phyloP scores from a whole-genome alignment of 768 basidiomycete species.

The Collybiopsis confluens region DNA sequence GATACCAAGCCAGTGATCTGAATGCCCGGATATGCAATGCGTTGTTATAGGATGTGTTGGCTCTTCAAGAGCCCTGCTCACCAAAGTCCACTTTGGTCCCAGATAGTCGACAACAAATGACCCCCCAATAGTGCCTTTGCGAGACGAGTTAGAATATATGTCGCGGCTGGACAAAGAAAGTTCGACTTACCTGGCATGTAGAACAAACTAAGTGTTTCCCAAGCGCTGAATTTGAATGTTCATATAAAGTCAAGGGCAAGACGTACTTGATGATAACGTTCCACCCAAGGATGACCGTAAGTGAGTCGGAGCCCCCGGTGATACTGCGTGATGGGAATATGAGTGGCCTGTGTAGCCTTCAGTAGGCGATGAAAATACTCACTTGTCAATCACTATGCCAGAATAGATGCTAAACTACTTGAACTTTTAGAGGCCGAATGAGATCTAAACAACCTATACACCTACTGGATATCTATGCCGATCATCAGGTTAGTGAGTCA shows the following conservation, averaged over 20 bases:
- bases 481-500: neutral
- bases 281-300: conserved; percentile 77
- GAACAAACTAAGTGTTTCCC: conserved; percentile 47
- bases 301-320: conserved; percentile 45
- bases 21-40: neutral
- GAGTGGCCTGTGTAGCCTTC: neutral
- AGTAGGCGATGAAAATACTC: conserved; percentile 11
- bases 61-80: conserved; percentile 19
- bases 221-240: too few relatives aligned
- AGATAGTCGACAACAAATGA: conserved; percentile 74
- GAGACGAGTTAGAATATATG: too few relatives aligned
- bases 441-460: conserved; percentile 6
- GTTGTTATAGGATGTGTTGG: neutral
- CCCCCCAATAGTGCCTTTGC: conserved; percentile 51
- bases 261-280: conserved; percentile 76
- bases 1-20: conserved; percentile 64
- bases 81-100: conserved; percentile 76
- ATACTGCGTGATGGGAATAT: conserved; percentile 38
- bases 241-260: too few relatives aligned
- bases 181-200: conserved; percentile 45
- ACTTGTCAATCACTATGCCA: conserved; percentile 69
- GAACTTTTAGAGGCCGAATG: conserved; percentile 1
- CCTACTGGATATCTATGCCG: conserved; percentile 57
- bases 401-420: conserved; percentile 76
- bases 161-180: too few relatives aligned